Conservation (phyloP, 164 flowering plant species). For the Tetrastigma voinierianum region DNA sequence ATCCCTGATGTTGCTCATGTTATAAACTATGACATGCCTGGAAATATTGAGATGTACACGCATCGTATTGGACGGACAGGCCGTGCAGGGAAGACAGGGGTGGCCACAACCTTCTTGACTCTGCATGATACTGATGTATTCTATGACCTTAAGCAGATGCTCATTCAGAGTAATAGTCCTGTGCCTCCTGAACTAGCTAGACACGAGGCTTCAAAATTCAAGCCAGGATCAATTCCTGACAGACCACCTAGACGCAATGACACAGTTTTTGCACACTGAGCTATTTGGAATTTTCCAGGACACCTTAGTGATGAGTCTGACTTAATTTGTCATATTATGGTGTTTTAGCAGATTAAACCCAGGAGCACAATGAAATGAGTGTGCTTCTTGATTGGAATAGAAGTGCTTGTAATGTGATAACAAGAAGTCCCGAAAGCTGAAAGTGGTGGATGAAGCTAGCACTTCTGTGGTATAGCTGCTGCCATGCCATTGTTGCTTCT, state of each 20-base stretch:
- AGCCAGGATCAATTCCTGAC: conserved; percentile 82
- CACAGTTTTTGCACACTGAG: conserved; percentile 76
- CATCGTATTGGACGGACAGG: conserved; percentile 96
- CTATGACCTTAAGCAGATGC: conserved; percentile 94
- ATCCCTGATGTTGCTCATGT: conserved; percentile 93
- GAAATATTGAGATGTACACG: conserved; percentile 75
- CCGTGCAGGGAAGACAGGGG: conserved; percentile 93
- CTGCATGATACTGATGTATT: conserved; percentile 80
- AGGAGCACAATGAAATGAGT: too few relatives aligned
- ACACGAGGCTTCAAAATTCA: conserved; percentile 90
- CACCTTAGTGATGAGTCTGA: too few relatives aligned
- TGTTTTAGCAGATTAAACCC: too few relatives aligned
- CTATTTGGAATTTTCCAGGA: not conserved
- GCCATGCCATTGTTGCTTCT: not conserved
- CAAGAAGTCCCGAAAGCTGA: not conserved
- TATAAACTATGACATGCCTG: conserved; percentile 85
- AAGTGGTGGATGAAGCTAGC: not conserved
- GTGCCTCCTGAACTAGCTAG: conserved; percentile 90
- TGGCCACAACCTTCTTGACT: conserved; percentile 88
- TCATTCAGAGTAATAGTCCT: conserved; percentile 75
- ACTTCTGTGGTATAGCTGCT: not conserved
- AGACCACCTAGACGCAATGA: conserved; percentile 89
- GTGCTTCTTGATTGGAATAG: not conserved
- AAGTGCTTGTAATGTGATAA: not conserved
- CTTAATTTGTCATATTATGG: too few relatives aligned